phyloP scores from a whole-genome alignment of 2,329 filamentous ascomycete species.

The Chrysoporthe deuterocubensis region DNA sequence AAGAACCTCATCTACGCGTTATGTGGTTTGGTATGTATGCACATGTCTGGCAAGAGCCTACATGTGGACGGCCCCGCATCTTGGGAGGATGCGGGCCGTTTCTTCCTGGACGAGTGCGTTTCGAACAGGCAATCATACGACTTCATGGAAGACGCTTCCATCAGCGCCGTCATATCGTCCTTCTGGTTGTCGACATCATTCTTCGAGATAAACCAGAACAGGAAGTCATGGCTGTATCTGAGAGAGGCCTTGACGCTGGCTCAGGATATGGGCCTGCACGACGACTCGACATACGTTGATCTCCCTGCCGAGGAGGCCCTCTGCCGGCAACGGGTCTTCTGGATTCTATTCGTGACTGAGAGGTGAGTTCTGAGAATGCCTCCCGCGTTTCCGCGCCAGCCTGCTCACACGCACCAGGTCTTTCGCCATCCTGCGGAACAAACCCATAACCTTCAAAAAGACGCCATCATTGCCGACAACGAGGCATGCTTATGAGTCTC shows the following conservation, averaged over 20 bases:
- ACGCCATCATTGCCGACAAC: conserved; percentile 60
- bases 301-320: conserved; percentile 55
- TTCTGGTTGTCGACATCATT: conserved; percentile 65
- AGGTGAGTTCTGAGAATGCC: conserved; percentile 42
- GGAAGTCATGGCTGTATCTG: conserved; percentile 66
- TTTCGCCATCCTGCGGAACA: conserved; percentile 66
- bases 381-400: conserved; percentile 35
- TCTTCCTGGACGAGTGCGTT: conserved; percentile 62
- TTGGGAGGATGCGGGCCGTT: conserved; percentile 56
- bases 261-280: conserved; percentile 61
- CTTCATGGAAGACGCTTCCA: conserved; percentile 58
- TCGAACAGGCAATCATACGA: conserved; percentile 59
- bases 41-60: conserved; percentile 51
- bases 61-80: conserved; percentile 43
- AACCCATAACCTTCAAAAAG: conserved; percentile 64
- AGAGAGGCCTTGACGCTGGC: conserved; percentile 65
- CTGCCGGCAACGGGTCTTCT: conserved; percentile 61
- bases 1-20: conserved; percentile 58
- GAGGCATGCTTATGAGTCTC: conserved; percentile 55
- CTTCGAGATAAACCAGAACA: conserved; percentile 64
- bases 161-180: conserved; percentile 63
- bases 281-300: conserved; percentile 58
- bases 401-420: conserved; percentile 38
- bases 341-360: conserved; percentile 66
- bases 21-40: conserved; percentile 58